Base-by-base conservation (phyloP, 441 rosid species). In the Aleurites moluccanus region DNA sequence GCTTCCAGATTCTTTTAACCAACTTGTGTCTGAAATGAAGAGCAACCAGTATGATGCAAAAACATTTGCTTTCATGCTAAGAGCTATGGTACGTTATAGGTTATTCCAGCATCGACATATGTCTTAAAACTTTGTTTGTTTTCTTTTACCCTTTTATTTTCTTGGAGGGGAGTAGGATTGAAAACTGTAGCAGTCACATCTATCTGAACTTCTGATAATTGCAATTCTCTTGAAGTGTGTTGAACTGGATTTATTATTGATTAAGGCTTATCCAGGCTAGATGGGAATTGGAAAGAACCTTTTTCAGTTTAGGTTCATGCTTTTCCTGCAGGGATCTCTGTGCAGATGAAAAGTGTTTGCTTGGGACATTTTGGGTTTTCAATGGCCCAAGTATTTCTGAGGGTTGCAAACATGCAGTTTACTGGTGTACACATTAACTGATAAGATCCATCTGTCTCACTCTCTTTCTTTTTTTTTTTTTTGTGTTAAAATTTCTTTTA, bases 21-120 rank as follows among this genome's bases (percentile, higher is more conserved):
- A 92, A 70, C 99, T 96, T 83, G 88, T 96, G 74, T 86, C 86
- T 68, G 95, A 91, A 74, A 90, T 91, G 92, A 91, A 92, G 87
- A 88, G 80, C 80, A 86, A 83, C 79, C 94, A 85, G 59, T 88
- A 94, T 80, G 99, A 96, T 79, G 91, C 98, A 70, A 90, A 82
- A 84, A 89, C 95, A 47, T 92, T 92, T 74, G 97, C 92, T 73
- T 80, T 96, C 73, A 84, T 81, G 71, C 80, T 94, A 81, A 90
- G 90, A 80, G 99, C 95, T 78, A 94, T 91, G 99, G 99, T 96
- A 90, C 6, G 83, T 79, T 71, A 60, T 61, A 23, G 71, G 25
- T 71, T 71, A 64, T 27, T 14, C 52, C 68, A 55, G 45, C 71
- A 44, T 27, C 55, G 55, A 28, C 18, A 21, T 55, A 6, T 44